These are phyloP conservation scores for Trametes coccinea DNA, from an alignment of 768 basidiomycete genomes.

Conservation along the genomic window DNA sequence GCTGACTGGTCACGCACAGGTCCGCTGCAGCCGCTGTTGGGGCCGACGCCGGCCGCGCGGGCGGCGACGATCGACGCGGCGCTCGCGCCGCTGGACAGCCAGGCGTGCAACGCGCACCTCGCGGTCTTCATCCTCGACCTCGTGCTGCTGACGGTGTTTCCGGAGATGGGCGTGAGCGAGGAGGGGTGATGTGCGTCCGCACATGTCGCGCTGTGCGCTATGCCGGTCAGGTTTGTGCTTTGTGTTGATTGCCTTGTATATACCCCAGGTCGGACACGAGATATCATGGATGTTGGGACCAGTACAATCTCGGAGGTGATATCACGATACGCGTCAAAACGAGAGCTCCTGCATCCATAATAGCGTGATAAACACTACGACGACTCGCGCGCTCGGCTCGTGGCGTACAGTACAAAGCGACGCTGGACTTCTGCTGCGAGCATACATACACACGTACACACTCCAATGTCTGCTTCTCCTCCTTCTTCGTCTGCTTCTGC, in stretches of 20 bases:
- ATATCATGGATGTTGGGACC: too few species aligned
- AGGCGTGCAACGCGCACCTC: slow-evolving; percentile 79
- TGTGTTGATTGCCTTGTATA: not conserved
- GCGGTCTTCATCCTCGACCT: slow-evolving; percentile 73
- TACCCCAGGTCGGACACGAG: not conserved
- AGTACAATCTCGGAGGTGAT: too few species aligned
- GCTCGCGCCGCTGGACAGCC: slow-evolving; percentile 60
- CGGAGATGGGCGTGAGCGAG: slow-evolving; percentile 59
- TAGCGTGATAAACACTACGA: slow-evolving; percentile 3
- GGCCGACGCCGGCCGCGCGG: slow-evolving; percentile 44
- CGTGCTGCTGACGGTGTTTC: slow-evolving; percentile 69
- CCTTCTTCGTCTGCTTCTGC: not conserved
- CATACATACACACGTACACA: slow-evolving; percentile 12
- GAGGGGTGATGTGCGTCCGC: not conserved
- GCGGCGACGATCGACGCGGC: slow-evolving; percentile 48
- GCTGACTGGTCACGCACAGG: slow-evolving; percentile 22
- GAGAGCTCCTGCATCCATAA: not conserved
- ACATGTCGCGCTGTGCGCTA: not conserved
- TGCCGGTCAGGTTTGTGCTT: too few species aligned
- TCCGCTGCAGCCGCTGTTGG: slow-evolving; percentile 53
- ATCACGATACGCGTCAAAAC: too few species aligned
- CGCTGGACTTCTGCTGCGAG: slow-evolving; percentile 18
- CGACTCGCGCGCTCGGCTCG: not conserved
- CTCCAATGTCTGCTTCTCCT: slow-evolving; percentile 3
- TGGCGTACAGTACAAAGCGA: slow-evolving; percentile 1